These are phyloP conservation scores for Pulveroboletus sp. DNA, from an alignment of 768 basidiomycete genomes.

Conservation along the genomic window DNA sequence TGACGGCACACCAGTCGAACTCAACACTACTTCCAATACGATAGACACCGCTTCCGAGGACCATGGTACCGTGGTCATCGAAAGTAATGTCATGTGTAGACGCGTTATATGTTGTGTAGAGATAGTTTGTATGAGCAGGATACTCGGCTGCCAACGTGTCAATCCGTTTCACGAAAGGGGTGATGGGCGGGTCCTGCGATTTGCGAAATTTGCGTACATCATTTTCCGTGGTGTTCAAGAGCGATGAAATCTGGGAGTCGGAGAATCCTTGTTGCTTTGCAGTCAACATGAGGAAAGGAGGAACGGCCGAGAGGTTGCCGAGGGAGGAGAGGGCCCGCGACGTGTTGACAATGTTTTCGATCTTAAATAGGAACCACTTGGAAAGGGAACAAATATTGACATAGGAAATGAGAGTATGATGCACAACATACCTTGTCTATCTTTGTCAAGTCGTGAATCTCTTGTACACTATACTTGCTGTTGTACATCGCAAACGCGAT, in stretches of 20 bases:
- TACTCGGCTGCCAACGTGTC: constrained; percentile 98
- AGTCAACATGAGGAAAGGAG: constrained; percentile 71
- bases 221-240: constrained; percentile 69
- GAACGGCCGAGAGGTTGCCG: constrained; percentile 63
- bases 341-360: constrained; percentile 96
- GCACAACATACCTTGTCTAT: constrained; percentile 75
- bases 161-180: constrained; percentile 98
- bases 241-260: constrained; percentile 84
- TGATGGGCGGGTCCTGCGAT: constrained; percentile 62
- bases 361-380: constrained; percentile 99
- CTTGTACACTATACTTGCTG: constrained; percentile 84
- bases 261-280: constrained; percentile 97
- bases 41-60: constrained; percentile 96
- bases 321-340: constrained; percentile 68
- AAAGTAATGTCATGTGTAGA: constrained; percentile 94
- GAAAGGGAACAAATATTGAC: background rate
- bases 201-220: constrained; percentile 83
- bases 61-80: constrained; percentile 98
- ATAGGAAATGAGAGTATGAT: background rate
- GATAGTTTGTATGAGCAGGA: constrained; percentile 98
- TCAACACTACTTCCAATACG: constrained; percentile 98
- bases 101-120: constrained; percentile 99
- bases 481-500: constrained; percentile 98
- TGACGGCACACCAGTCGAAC: constrained; percentile 99
- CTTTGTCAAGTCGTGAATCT: constrained; percentile 90